Conservation (phyloP, 257 asterid species). For the Gardenia jasminoides region DNA sequence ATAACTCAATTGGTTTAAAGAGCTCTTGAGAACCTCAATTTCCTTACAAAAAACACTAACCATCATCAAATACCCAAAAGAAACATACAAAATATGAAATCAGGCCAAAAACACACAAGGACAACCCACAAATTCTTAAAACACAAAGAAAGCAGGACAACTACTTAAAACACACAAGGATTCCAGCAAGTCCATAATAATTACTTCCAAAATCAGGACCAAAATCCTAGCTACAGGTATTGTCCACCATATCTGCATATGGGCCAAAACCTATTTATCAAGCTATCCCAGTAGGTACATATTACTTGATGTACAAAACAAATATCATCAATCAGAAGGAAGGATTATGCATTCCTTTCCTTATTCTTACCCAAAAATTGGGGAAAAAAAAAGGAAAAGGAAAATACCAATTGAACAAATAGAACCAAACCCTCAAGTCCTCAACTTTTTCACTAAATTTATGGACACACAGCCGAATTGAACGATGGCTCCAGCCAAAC, state of each 20-base stretch:
- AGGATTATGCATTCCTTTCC: not conserved
- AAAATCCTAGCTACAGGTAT: not conserved
- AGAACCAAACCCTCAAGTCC: not conserved
- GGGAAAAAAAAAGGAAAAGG: too few relatives aligned
- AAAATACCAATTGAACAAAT: not conserved
- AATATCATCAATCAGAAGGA: not conserved
- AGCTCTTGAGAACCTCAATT: slow-evolving; percentile 13
- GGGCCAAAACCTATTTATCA: not conserved
- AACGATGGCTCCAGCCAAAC: not conserved
- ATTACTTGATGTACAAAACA: not conserved
- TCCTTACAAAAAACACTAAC: not conserved
- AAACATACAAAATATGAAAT: too few relatives aligned
- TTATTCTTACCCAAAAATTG: too few relatives aligned
- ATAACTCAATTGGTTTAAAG: not conserved
- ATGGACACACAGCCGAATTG: not conserved
- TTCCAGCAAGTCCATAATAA: not conserved
- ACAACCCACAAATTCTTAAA: not conserved
- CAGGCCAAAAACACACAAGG: not conserved
- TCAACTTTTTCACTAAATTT: not conserved
- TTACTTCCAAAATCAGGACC: not conserved
- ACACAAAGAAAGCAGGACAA: not conserved
- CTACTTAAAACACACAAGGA: not conserved
- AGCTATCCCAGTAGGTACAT: not conserved
- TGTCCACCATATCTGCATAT: not conserved
- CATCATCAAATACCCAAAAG: not conserved